Base-by-base conservation (phyloP, 2,329 filamentous ascomycete species). In the Paecilomyces formosus region DNA sequence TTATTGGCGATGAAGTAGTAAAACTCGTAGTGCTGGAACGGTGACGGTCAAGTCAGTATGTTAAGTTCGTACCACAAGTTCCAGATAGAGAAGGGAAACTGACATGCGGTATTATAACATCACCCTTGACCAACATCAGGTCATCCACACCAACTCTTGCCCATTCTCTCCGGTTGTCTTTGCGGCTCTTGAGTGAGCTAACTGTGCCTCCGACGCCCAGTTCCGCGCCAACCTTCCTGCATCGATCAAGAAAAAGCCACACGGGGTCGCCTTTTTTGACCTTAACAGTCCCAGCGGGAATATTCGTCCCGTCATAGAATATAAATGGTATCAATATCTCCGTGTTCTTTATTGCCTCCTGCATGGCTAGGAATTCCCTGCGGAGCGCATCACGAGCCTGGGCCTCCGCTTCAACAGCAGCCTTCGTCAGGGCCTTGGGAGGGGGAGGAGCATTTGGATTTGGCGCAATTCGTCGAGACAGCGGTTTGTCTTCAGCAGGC, bases 241-340 rank as follows among this genome's bases (percentile, higher is more conserved):
- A 94, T 68, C 89, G 87, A 74, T 99, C 94, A 2, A 99, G 78
- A 64, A 97, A 96, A 1, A 97, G 78, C 94, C 94, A 97, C 26
- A 95, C 82, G 58, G 86, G 88, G 69, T 97, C 94, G 9, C 94
- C 93, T 75, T 99, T 99, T 74, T 92, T 96, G 55, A 97, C 84
- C 60, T 88, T 87, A 54, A 93, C 92, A 13, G 83, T 83, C 1
- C 93, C 92, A 15, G 92, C 91, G 0, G 92, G 89, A 11, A 89
- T 88, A 71, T 95, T 93, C 22, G 90, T 90, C 15, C 94, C 94
- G 65, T 97, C 93, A 76, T 97, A 97, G 71, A 97, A 97, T 3
- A 97, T 90, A 73, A 97, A 99, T 0, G 94, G 94, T 31, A 99
- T 88, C 15, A 89, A 82, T 57, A 99, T 89, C 69, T 97, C 92